Percentiles rank a stretch among this genome's conserved stretches.
Conservation (phyloP, 2,329 filamentous ascomycete species). For the Paecilomyces formosus region DNA sequence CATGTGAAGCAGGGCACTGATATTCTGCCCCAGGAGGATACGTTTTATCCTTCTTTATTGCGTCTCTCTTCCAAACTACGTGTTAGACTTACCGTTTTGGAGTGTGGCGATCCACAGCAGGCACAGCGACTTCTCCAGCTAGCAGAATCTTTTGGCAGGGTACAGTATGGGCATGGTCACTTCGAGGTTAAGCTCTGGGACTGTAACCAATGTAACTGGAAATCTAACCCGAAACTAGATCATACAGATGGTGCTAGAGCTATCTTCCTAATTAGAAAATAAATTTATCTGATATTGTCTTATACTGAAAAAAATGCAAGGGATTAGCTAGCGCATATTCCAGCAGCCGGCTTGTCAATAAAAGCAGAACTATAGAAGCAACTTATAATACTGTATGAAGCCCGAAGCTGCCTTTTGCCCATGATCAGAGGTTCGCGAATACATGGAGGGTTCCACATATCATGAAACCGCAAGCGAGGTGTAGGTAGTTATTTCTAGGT, state of each 20-base stretch:
- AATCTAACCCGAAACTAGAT: background rate
- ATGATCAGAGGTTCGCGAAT: too few species aligned
- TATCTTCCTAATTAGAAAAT: conserved; percentile 5
- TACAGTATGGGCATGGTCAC: background rate
- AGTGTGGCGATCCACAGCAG: conserved; percentile 29
- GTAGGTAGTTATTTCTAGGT: too few species aligned
- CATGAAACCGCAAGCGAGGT: too few species aligned
- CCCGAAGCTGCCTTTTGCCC: too few species aligned
- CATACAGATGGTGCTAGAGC: conserved; percentile 5
- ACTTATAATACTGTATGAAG: too few species aligned
- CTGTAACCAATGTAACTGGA: conserved; percentile 4
- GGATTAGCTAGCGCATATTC: too few species aligned
- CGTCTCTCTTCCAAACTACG: conserved; percentile 14
- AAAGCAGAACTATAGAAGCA: too few species aligned
- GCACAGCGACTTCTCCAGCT: conserved; percentile 20
- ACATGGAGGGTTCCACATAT: too few species aligned
- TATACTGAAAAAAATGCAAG: too few species aligned
- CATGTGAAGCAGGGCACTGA: background rate
- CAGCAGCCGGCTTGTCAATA: too few species aligned
- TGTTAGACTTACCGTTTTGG: conserved; percentile 23
- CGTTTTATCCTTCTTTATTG: conserved; percentile 30
- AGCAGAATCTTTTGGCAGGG: background rate
- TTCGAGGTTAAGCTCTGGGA: conserved; percentile 10
- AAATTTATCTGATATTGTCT: background rate
- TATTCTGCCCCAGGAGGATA: conserved; percentile 17